phyloP scores from a whole-genome alignment of 2,329 filamentous ascomycete species.

The Septoria petroselini region DNA sequence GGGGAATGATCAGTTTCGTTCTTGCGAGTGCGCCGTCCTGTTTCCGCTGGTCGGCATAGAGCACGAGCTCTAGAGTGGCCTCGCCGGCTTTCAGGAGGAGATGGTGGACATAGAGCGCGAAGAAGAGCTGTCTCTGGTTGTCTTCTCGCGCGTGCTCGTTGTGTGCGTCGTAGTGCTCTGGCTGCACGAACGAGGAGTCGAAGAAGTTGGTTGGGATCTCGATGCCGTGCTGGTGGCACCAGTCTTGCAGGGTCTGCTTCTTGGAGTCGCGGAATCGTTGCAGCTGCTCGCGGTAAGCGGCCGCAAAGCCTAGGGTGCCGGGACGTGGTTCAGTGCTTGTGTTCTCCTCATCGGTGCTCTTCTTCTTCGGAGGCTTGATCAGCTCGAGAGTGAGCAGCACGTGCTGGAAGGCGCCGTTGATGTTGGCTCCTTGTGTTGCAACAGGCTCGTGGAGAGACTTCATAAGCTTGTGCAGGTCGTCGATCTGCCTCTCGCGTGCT shows the following conservation, averaged over 20 bases:
- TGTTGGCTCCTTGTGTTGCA: slow-evolving; percentile 57
- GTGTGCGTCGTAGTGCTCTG: slow-evolving; percentile 37
- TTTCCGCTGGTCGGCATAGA: slow-evolving; percentile 64
- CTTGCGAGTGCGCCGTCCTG: slow-evolving; percentile 63
- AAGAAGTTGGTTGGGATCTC: slow-evolving; percentile 53
- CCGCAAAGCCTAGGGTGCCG: slow-evolving; percentile 58
- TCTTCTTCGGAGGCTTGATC: slow-evolving; percentile 38
- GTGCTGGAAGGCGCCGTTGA: slow-evolving; percentile 66
- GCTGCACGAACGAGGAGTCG: slow-evolving; percentile 48
- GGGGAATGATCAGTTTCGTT: slow-evolving; percentile 62
- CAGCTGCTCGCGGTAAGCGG: slow-evolving; percentile 53
- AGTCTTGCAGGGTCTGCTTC: slow-evolving; percentile 55
- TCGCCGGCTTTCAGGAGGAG: slow-evolving; percentile 58
- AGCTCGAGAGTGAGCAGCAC: slow-evolving; percentile 55
- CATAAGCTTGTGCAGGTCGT: slow-evolving; percentile 64
- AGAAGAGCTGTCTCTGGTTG: slow-evolving; percentile 65
- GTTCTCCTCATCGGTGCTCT: slow-evolving; percentile 40
- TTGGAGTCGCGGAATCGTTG: slow-evolving; percentile 55
- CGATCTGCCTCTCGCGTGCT: slow-evolving; percentile 25
- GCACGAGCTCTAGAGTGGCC: slow-evolving; percentile 61
- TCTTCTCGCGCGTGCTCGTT: slow-evolving; percentile 61
- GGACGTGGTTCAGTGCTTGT: slow-evolving; percentile 47
- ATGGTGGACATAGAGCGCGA: slow-evolving; percentile 70
- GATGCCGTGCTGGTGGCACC: slow-evolving; percentile 48
- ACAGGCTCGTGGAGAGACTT: slow-evolving; percentile 66